Evolutionary conservation across 139 green algal genomes (phyloP).

Genomic region (Closterium sp.): DNA sequence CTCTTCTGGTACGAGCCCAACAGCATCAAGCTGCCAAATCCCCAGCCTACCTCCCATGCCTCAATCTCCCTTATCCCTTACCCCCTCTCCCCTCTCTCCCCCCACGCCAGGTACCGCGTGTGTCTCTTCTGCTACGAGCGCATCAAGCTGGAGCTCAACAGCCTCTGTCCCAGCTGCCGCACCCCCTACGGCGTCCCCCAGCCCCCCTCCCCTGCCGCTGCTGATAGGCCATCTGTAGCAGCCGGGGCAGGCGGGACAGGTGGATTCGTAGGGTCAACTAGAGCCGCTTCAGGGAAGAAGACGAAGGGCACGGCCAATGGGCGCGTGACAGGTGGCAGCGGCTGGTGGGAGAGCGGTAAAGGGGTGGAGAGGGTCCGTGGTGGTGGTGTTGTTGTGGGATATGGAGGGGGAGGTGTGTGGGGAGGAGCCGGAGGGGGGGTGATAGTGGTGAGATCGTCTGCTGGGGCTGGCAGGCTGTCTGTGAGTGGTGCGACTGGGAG

Average conservation of each 20-base stretch:
- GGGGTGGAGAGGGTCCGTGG: neutral
- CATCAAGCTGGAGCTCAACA: conserved; percentile 51
- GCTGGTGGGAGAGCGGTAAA: neutral
- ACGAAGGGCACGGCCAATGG: neutral
- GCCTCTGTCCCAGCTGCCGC: conserved; percentile 45
- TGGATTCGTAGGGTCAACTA: too few species aligned
- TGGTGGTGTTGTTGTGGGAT: neutral
- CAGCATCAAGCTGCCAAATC: too few species aligned
- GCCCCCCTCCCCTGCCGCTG: conserved; percentile 10
- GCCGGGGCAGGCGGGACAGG: too few species aligned
- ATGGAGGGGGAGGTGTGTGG: neutral
- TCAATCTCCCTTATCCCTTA: neutral
- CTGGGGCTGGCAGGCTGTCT: neutral
- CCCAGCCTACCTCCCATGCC: too few species aligned
- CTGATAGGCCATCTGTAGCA: neutral
- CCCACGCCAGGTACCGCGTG: conserved; percentile 32
- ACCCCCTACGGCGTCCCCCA: conserved; percentile 45
- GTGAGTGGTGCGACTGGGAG: neutral
- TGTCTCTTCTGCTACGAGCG: conserved; percentile 53
- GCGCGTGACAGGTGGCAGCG: neutral
- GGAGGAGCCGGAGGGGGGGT: neutral
- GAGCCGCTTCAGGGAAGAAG: neutral
- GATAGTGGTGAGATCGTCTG: neutral
- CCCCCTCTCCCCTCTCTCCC: neutral
- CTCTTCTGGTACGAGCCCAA: too few species aligned